Evolutionary conservation across 306 rosid species (phyloP).

Genomic region (Ceratonia siliqua): DNA sequence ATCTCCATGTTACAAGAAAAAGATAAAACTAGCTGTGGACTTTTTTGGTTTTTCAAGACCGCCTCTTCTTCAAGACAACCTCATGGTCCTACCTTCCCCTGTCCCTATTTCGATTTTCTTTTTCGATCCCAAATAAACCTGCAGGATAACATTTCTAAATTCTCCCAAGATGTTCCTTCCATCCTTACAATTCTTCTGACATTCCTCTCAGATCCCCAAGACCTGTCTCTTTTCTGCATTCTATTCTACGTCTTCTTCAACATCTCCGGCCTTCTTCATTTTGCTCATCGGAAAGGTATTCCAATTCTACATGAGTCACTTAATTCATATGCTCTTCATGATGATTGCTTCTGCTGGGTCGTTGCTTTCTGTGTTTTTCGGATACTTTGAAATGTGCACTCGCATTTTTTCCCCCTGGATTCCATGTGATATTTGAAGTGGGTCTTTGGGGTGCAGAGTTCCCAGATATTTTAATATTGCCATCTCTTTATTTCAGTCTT

Average conservation of each 20-base stretch:
- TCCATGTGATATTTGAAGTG: neutral
- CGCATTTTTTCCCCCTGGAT: neutral
- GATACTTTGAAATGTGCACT: neutral
- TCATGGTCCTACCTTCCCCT: constrained; percentile 26
- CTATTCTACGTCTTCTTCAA: neutral
- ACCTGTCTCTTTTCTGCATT: constrained; percentile 12
- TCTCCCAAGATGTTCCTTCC: constrained; percentile 26
- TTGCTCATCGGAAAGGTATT: neutral
- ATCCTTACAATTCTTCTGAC: constrained; percentile 38
- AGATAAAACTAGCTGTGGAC: constrained; percentile 16
- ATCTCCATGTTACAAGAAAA: neutral
- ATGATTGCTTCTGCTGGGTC: neutral
- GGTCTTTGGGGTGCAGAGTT: constrained; percentile 20
- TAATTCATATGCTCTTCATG: neutral
- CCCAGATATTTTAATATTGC: constrained; percentile 5
- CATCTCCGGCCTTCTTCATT: neutral
- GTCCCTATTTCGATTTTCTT: neutral
- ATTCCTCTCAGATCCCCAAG: constrained; percentile 34
- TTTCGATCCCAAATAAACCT: constrained; percentile 5
- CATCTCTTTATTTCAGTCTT: constrained; percentile 11
- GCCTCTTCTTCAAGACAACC: neutral
- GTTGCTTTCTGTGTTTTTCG: neutral
- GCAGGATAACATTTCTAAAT: neutral
- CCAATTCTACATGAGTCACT: neutral
- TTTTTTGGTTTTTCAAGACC: neutral